These are phyloP conservation scores for Podaxis pistillaris DNA, from an alignment of 768 basidiomycete species.

Conservation along the genomic window DNA sequence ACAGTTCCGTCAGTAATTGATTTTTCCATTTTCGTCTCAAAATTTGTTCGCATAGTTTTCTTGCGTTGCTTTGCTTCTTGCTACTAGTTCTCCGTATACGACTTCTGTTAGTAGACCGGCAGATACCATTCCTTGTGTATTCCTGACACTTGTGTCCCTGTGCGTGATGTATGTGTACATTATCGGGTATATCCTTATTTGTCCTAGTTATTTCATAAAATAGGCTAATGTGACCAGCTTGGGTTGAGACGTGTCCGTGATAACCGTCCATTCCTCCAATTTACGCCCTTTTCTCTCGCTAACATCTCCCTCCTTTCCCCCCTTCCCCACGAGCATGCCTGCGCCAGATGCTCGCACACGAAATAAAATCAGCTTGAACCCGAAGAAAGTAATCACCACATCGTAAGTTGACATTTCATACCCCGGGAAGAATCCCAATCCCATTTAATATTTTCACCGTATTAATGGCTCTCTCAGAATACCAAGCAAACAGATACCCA, in stretches of 20 bases:
- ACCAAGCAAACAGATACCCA: slow-evolving; percentile 50
- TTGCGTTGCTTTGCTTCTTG: not conserved
- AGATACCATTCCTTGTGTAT: not conserved
- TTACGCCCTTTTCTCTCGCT: slow-evolving; percentile 8
- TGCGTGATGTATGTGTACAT: slow-evolving; percentile 12
- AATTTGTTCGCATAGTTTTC: not conserved
- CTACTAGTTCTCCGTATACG: not conserved
- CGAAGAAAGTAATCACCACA: slow-evolving; percentile 49
- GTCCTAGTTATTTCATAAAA: slow-evolving; percentile 22
- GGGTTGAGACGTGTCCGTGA: slow-evolving; percentile 13
- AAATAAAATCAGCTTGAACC: slow-evolving; percentile 61
- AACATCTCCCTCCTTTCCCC: slow-evolving; percentile 12
- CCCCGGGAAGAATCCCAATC: not conserved
- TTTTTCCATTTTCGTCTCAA: not conserved
- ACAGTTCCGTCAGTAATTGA: slow-evolving; percentile 35
- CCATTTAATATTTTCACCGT: slow-evolving; percentile 5
- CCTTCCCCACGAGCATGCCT: slow-evolving; percentile 45
- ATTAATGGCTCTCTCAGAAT: slow-evolving; percentile 36
- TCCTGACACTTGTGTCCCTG: not conserved
- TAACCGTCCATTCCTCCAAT: not conserved
- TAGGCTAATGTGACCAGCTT: slow-evolving; percentile 13
- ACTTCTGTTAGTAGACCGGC: not conserved
- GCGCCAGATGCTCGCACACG: slow-evolving; percentile 67
- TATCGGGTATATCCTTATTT: slow-evolving; percentile 27
- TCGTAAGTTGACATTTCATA: slow-evolving; percentile 39